Percentiles rank a stretch among this genome's conserved stretches.
phyloP scores from a whole-genome alignment of 2,329 filamentous ascomycete species.

The Aureobasidium lini region DNA sequence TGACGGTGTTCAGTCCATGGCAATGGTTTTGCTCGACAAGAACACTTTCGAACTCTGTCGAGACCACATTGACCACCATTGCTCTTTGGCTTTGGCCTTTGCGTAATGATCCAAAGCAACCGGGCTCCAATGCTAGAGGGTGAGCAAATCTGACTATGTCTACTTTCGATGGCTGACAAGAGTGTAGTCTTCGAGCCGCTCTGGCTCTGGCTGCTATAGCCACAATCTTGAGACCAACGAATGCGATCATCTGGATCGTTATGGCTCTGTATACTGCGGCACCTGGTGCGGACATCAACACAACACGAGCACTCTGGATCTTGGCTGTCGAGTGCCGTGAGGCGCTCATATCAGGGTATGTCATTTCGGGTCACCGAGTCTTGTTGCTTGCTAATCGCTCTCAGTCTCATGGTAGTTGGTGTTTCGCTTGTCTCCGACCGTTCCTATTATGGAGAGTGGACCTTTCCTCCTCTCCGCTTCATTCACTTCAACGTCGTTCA shows the following conservation, averaged over 20 bases:
- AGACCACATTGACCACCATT: slow-evolving; percentile 75
- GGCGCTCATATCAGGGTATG: slow-evolving; percentile 11
- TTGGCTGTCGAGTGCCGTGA: background rate
- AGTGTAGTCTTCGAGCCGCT: background rate
- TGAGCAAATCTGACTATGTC: background rate
- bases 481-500: slow-evolving; percentile 86
- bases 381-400: no score
- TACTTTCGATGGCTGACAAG: background rate
- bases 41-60: slow-evolving; percentile 88
- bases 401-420: slow-evolving; percentile 43
- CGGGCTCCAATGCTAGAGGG: slow-evolving; percentile 1
- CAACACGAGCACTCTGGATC: background rate
- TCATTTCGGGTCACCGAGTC: background rate
- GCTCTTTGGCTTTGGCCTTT: slow-evolving; percentile 85
- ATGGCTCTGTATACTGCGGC: slow-evolving; percentile 5
- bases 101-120: slow-evolving; percentile 34
- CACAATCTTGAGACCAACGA: slow-evolving; percentile 82
- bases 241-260: slow-evolving; percentile 68
- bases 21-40: slow-evolving; percentile 93
- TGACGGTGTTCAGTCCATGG: slow-evolving; percentile 76
- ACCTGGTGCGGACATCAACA: background rate
- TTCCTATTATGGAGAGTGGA: slow-evolving; percentile 76
- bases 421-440: slow-evolving; percentile 63
- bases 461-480: slow-evolving; percentile 80
- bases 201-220: slow-evolving; percentile 58